Evolutionary conservation across 192 early-diverging fungal species (phyloP), one percentile per base, ranked within the genome.

Genomic region (Podila epicladia): DNA sequence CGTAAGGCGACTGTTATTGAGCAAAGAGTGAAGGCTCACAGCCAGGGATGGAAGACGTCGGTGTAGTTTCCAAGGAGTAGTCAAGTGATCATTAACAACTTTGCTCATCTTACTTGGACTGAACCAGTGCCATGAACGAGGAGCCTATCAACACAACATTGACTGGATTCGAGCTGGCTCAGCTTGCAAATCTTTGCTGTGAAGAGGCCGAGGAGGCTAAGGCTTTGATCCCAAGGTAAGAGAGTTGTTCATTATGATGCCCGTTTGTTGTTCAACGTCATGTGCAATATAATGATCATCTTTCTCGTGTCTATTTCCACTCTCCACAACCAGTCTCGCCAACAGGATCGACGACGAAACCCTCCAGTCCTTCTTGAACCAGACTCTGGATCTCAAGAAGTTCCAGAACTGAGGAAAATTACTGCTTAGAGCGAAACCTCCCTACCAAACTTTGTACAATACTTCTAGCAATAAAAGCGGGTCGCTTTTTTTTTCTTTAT

Each of bases 151-250:
- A 80, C 48, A 73, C 77, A 20, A 38, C 69, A 6, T 75, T 95
- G 68, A 86, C 90, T 53, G 89, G 91, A 41, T 98, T 97, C 64
- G 97, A 98, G 75, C 85, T 93, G 31, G 95, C 95, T 35, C 95
- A 97, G 69, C 82, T 98, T 49, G 96, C 92, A 11, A 98, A 98
- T 75, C 83, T 98, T 55, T 92, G 94, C 82, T 96, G 95, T 76
- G 95, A 94, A 70, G 92, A 95, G 45, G 90, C 89, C 29, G 97
- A 98, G 60, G 97, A 98, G 83, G 95, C 95, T 1, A 94, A 93
- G 75, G 91, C 93, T 13, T 86, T 98, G 35, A 92, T 98, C 64
- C 97, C 95, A 28, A 98, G 93, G 94, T 94, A 84, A 78, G 50
- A 67, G 3, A 26, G 9, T 8, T 7, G 35, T 55, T 9, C 17